Base-by-base conservation (phyloP, 305 asterid species). In the Fraxinus greggii region DNA sequence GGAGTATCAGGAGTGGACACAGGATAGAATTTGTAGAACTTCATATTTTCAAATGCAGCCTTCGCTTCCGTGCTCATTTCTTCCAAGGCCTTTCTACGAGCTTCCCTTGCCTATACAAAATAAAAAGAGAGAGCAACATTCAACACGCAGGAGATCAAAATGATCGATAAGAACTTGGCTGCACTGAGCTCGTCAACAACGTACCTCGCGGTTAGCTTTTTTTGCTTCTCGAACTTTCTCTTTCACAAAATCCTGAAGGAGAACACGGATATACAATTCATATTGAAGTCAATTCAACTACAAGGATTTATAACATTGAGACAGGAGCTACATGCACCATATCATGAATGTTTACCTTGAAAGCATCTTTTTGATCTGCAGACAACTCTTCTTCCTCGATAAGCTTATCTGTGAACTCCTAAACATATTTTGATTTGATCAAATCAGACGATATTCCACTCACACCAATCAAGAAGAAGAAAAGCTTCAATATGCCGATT, bases 161-260 rank as follows among this genome's bases (percentile, higher is more conserved):
- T 15, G 19, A 48, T 29, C 26, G 75, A 33, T 70, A 21, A 35
- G 40, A 83, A 51, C 80, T 26, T 32, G 38, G 63, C 12, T 42
- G 77, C 48, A 77, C 10, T 76, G 31, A 26, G 69, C 32, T 59
- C 31, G 63, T 56, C 31, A 69, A 72, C 73, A 15, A 56, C 29
- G 19, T 88, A 92, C 97, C 97, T 92, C 94, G 28, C 97, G 95
- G 28, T 93, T 92, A 79, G 90, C 91, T 56, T 79, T 91, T 83
- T 87, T 94, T 36, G 92, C 97, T 86, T 93, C 97, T 59, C 92
- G 89, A 32, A 93, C 97, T 84, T 90, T 92, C 87, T 91, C 95
- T 88, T 83, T 90, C 82, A 94, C 86, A 88, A 85, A 92, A 72
- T 86, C 89, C 98, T 93, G 80, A 24, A 54, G 48, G 70, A 33